Conservation (phyloP, 1,139 yeast species). For the Saccharomyces uvarum region DNA sequence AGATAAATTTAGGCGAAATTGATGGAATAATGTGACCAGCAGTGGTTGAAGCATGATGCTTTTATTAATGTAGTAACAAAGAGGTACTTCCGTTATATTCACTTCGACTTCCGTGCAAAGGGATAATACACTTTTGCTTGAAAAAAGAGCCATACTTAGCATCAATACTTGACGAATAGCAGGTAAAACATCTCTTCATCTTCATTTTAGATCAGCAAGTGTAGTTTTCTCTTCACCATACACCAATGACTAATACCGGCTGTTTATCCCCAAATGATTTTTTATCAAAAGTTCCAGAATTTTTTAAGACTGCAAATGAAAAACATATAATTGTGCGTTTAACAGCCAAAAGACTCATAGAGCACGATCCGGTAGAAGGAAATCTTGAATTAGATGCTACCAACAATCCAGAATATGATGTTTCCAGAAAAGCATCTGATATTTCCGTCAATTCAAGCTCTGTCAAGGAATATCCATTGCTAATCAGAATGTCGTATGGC, state of each 20-base stretch:
- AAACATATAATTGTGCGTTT: constrained; percentile 24
- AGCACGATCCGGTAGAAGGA: constrained; percentile 24
- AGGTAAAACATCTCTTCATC: not conserved
- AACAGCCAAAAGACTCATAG: constrained; percentile 25
- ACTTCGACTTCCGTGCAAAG: not conserved
- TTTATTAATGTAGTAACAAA: too few relatives aligned
- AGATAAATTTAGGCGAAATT: not conserved
- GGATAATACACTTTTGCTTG: not conserved
- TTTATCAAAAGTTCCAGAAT: constrained; percentile 18
- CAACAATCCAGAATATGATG: constrained; percentile 23
- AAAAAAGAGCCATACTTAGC: not conserved
- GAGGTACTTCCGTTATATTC: too few relatives aligned
- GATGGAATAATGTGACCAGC: too few relatives aligned
- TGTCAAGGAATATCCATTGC: constrained; percentile 38
- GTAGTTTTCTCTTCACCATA: not conserved
- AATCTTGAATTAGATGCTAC: constrained; percentile 23
- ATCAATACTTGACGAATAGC: not conserved
- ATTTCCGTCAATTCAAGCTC: constrained; percentile 10
- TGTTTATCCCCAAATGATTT: constrained; percentile 17
- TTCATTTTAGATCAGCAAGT: not conserved
- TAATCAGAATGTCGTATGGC: constrained; percentile 45
- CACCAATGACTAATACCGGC: not conserved
- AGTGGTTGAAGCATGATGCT: too few relatives aligned
- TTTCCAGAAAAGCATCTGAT: constrained; percentile 21
- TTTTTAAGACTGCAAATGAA: constrained; percentile 25